These are phyloP conservation scores for Bisporella sp. DNA, from an alignment of 2,329 filamentous ascomycete species.

Conservation along the genomic window DNA sequence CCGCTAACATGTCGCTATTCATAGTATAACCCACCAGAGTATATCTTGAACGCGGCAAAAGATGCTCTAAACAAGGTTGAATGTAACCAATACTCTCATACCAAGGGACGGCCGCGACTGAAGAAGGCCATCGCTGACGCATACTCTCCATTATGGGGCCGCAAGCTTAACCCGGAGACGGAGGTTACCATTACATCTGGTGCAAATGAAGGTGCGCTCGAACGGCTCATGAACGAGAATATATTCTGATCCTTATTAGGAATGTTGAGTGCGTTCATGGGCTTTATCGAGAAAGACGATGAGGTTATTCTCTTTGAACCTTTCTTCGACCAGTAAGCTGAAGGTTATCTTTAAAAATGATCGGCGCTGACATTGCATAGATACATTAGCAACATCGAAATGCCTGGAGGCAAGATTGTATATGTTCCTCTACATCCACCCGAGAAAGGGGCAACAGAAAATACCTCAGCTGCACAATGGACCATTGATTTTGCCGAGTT, in stretches of 20 bases:
- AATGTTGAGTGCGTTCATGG: conserved; percentile 98
- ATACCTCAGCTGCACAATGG: conserved; percentile 84
- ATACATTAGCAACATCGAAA: conserved; percentile 97
- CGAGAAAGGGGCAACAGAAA: conserved; percentile 67
- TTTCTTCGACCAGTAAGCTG: conserved; percentile 84
- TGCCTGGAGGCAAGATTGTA: conserved; percentile 90
- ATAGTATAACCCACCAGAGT: conserved; percentile 79
- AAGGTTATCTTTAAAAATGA: neutral
- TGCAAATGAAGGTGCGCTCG: conserved; percentile 61
- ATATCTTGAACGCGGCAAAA: conserved; percentile 89
- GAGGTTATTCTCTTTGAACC: conserved; percentile 98
- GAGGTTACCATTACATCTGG: conserved; percentile 94
- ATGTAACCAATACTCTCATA: conserved; percentile 98
- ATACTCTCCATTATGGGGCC: conserved; percentile 84
- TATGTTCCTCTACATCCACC: conserved; percentile 95
- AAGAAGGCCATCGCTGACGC: conserved; percentile 90
- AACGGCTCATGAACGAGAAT: neutral
- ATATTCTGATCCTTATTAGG: conserved; percentile 34
- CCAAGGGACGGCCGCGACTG: conserved; percentile 83
- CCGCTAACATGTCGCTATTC: too few relatives aligned
- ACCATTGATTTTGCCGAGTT: conserved; percentile 77
- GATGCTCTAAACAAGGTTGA: conserved; percentile 83
- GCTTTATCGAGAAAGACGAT: conserved; percentile 86
- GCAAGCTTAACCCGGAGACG: conserved; percentile 75
- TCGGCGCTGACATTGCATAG: conserved; percentile 28